Evolutionary conservation across 2,329 filamentous ascomycete genomes (phyloP).

Genomic region (Fusarium buxicola): DNA sequence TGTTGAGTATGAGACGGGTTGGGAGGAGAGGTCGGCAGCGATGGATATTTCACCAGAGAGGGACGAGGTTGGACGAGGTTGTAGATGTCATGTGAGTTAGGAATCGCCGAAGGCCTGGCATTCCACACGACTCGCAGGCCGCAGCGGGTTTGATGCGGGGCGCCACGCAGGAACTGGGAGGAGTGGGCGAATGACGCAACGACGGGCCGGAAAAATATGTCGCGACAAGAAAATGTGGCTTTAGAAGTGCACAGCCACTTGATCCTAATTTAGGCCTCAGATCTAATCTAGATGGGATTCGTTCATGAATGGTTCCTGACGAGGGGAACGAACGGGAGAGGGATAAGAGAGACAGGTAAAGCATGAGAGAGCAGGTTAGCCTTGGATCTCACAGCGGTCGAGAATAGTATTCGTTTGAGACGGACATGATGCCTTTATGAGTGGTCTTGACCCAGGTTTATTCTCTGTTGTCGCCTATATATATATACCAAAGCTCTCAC

Average conservation of each 20-base stretch:
- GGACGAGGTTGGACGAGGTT: conserved; percentile 10
- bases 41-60: neutral
- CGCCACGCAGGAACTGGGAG: conserved; percentile 27
- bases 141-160: conserved; percentile 33
- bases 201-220: conserved; percentile 28
- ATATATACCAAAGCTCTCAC: no score
- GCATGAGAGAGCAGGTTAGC: no score
- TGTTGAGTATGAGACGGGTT: neutral
- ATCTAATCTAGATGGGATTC: neutral
- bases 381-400: no score
- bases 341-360: no score
- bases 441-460: no score
- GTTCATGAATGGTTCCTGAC: neutral
- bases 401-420: no score
- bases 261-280: neutral
- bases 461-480: no score
- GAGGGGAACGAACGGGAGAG: neutral
- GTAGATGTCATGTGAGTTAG: conserved; percentile 43
- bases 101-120: conserved; percentile 40
- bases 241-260: conserved; percentile 23
- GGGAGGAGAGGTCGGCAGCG: neutral
- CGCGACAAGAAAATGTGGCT: conserved; percentile 13
- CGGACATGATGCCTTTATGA: no score
- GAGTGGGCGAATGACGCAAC: conserved; percentile 40
- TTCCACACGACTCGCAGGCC: conserved; percentile 5